A percentile compares a stretch with the other conserved stretches of the same genome.
These are phyloP conservation scores for Macroventuria anomochaeta DNA, from an alignment of 2,329 filamentous ascomycete species.

Conservation along the genomic window DNA sequence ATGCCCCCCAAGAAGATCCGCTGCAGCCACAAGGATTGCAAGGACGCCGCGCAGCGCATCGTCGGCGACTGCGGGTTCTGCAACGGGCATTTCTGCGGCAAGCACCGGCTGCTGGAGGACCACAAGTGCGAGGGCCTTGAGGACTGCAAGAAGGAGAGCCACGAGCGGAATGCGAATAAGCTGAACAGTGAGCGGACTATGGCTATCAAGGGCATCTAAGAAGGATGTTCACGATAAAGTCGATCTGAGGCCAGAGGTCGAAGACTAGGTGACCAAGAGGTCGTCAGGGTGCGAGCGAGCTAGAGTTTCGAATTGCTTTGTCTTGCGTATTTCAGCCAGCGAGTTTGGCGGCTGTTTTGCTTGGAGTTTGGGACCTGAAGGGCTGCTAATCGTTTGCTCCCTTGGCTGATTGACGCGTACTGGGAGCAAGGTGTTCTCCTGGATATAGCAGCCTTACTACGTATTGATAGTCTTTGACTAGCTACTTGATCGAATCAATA, in stretches of 20 bases:
- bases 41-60: slow-evolving; percentile 85
- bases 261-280: no score
- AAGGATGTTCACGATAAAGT: slow-evolving; percentile 13
- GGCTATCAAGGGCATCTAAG: slow-evolving; percentile 87
- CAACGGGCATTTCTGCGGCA: slow-evolving; percentile 90
- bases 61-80: slow-evolving; percentile 97
- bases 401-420: neutral
- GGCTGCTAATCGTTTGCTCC: slow-evolving; percentile 8
- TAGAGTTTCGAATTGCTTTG: slow-evolving; percentile 5
- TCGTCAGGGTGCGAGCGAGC: neutral
- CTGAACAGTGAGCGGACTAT: slow-evolving; percentile 91
- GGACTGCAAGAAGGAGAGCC: slow-evolving; percentile 97
- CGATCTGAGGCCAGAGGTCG: no score
- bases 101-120: slow-evolving; percentile 90
- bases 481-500: slow-evolving; percentile 6
- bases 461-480: slow-evolving; percentile 3
- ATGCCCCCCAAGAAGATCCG: slow-evolving; percentile 76
- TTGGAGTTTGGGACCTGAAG: slow-evolving; percentile 12
- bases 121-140: slow-evolving; percentile 93
- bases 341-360: slow-evolving; percentile 12
- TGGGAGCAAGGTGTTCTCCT: slow-evolving; percentile 15
- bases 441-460: slow-evolving; percentile 2
- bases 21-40: slow-evolving; percentile 90
- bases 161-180: slow-evolving; percentile 91
- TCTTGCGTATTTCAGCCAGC: slow-evolving; percentile 16